These are phyloP conservation scores for Aureobasidium namibiae DNA, from an alignment of 2,329 filamentous ascomycete species.

Conservation along the genomic window DNA sequence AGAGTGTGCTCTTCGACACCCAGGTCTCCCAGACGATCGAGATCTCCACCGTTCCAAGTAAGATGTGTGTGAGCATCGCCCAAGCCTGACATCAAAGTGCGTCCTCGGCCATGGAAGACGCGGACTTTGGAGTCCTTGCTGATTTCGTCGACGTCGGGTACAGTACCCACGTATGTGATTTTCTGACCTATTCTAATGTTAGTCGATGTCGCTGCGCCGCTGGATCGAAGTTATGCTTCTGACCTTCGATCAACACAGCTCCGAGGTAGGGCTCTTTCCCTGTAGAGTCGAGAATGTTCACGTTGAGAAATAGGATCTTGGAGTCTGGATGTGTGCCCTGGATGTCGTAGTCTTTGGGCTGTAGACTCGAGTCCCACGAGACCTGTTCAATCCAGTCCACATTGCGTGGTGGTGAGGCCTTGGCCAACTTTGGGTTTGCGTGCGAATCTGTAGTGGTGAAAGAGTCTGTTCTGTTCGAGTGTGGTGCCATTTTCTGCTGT, in stretches of 20 bases:
- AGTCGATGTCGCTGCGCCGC: neutral
- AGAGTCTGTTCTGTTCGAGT: neutral
- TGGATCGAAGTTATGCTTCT: neutral
- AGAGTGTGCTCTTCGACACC: constrained; percentile 42
- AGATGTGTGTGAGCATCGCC: constrained; percentile 44
- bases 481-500: neutral
- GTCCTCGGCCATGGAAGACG: constrained; percentile 32
- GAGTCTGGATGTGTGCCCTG: constrained; percentile 27
- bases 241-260: constrained; percentile 34
- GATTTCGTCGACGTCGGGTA: constrained; percentile 25
- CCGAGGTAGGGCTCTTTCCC: constrained; percentile 31
- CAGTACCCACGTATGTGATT: constrained; percentile 27
- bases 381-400: neutral
- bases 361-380: constrained; percentile 15
- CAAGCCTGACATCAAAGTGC: constrained; percentile 43
- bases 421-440: neutral
- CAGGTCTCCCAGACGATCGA: constrained; percentile 35
- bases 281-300: constrained; percentile 34
- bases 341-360: constrained; percentile 30
- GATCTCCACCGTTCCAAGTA: constrained; percentile 40
- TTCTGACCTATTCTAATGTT: constrained; percentile 22
- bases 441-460: neutral
- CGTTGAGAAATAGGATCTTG: constrained; percentile 31
- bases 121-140: constrained; percentile 27
- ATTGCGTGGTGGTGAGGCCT: neutral